phyloP scores from a whole-genome alignment of 345 rosid genomes.

The Physaria fendleri region DNA sequence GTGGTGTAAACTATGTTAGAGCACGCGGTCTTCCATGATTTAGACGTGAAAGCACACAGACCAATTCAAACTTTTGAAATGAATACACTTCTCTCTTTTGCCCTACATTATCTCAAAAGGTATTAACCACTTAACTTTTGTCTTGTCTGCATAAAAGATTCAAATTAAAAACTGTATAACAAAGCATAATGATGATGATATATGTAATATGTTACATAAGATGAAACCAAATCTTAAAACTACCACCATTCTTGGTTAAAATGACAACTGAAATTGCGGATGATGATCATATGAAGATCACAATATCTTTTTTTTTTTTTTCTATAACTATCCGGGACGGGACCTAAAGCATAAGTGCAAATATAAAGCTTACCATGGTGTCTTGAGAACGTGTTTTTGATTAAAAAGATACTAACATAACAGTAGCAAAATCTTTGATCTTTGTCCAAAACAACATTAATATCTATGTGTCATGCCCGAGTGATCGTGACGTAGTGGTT shows the following conservation, averaged over 20 bases:
- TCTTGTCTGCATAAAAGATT: constrained; percentile 16
- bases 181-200: constrained; percentile 3
- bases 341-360: too few species aligned
- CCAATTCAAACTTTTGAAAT: constrained; percentile 26
- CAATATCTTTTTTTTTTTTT: too few species aligned
- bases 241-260: too few species aligned
- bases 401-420: too few species aligned
- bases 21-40: constrained; percentile 23
- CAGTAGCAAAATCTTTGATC: too few species aligned
- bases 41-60: constrained; percentile 25
- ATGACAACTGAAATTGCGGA: constrained; percentile 6
- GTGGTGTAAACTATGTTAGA: constrained; percentile 19
- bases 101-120: constrained; percentile 15
- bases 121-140: constrained; percentile 4
- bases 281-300: too few species aligned
- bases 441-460: too few species aligned
- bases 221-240: constrained; percentile 10
- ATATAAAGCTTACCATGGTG: too few species aligned
- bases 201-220: constrained; percentile 2
- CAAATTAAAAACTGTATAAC: background rate
- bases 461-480: too few species aligned
- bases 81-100: constrained; percentile 13
- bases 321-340: too few species aligned
- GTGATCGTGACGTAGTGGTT: too few species aligned
- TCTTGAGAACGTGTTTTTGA: too few species aligned